Conservation (phyloP, 305 asterid genomes). For the Fraxinus floribunda region DNA sequence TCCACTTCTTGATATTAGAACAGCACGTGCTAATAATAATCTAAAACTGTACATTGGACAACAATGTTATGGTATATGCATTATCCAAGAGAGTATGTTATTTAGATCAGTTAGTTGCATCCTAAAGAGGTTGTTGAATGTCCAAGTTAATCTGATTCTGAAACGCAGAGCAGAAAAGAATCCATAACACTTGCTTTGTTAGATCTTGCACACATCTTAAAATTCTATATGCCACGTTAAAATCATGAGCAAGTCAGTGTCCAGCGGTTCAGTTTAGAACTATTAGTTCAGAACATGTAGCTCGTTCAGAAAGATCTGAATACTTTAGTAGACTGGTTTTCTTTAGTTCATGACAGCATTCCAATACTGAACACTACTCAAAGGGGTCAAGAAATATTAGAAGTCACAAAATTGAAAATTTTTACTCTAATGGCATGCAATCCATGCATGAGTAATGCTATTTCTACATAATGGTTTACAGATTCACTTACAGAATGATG, state of each 20-base stretch:
- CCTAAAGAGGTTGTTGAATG: not conserved
- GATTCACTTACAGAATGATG: no score
- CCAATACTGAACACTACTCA: not conserved
- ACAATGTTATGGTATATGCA: not conserved
- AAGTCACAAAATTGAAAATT: not conserved
- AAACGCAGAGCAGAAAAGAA: not conserved
- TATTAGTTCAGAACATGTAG: not conserved
- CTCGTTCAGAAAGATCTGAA: not conserved
- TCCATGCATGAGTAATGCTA: not conserved
- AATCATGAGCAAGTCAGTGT: not conserved
- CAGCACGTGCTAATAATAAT: not conserved
- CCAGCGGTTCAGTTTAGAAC: not conserved
- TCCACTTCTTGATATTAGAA: not conserved
- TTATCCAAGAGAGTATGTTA: not conserved
- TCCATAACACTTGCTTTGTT: not conserved
- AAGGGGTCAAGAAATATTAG: not conserved
- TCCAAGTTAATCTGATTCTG: not conserved
- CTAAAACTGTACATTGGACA: not conserved
- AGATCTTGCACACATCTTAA: not conserved
- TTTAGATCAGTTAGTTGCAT: not conserved
- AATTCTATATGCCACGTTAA: not conserved
- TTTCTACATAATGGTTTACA: not conserved
- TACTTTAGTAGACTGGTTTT: slow-evolving; percentile 1
- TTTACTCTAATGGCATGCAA: not conserved
- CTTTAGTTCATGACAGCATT: not conserved